Evolutionary conservation across 1,139 yeast genomes (phyloP), one percentile per base, ranked within the genome.

Genomic region (Yamadazyma conglobata): DNA sequence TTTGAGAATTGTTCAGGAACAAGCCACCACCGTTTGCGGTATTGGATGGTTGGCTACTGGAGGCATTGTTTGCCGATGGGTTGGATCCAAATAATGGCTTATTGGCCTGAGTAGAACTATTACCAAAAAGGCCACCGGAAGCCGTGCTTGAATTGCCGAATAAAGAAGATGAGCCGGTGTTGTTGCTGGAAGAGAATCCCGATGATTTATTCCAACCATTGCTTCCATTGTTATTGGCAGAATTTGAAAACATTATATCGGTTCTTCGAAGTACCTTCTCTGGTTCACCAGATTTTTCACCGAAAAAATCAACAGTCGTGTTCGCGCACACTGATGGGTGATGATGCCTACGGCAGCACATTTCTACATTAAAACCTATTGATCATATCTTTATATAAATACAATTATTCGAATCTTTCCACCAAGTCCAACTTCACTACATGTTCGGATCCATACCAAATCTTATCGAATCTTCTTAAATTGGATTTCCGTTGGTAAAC

Each of bases 381-480:
- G 19, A 17, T 19, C n/a, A 11, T 13, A 8, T 6, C 7, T 13
- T 6, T 22, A 6, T 10, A 14, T 22, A 10, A 20, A 6, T 19
- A 19, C n/a, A 12, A 21, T 16, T 28, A 28, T 7, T 25, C 26
- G 10, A 19, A 17, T 15, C 23, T 28, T 20, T 37, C 40, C 5
- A 37, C 31, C 17, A 34, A 22, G n/a, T 28, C 28, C 34, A 37
- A 23, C 14, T 11, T 25, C 4, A 59, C 47, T 22, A 52, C 51
- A 14, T 56, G 49, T 32, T 66, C 72, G 4, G 70, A 57, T 31
- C 58, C 54, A 45, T 47, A 56, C 74, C 74, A 68, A 35, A 62
- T 56, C 39, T 58, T 64, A 37, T 67, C 73, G 40, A 68, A 67
- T 46, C 63, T 65, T 23, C 73, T 48, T 41, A 68, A 55, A 37